Percentiles rank a stretch among this genome's conserved stretches.
These are phyloP conservation scores for Alnus rubra DNA, from an alignment of 306 rosid species.

Conservation along the genomic window DNA sequence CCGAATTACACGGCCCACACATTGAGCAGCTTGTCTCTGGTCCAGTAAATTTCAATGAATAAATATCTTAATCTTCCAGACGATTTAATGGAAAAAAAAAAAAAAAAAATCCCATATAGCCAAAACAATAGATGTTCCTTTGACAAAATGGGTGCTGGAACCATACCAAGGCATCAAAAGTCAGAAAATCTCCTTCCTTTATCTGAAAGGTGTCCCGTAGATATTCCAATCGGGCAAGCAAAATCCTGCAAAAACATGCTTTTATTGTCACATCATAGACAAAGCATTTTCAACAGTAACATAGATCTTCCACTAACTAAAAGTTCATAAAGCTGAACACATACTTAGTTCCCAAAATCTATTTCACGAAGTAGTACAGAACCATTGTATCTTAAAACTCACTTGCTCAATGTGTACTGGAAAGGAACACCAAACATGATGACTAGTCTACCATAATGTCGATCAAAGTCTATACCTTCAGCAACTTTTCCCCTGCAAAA, in stretches of 20 bases:
- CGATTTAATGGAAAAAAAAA: background rate
- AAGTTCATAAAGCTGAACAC: constrained; percentile 10
- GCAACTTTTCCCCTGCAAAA: constrained; percentile 85
- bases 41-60: constrained; percentile 21
- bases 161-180: constrained; percentile 91
- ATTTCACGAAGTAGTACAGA: background rate
- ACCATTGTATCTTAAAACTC: constrained; percentile 30
- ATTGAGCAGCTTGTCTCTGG: constrained; percentile 99
- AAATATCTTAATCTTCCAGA: constrained; percentile 12
- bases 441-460: constrained; percentile 87
- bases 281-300: constrained; percentile 4
- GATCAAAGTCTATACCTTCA: constrained; percentile 91
- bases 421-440: constrained; percentile 96
- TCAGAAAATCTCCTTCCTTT: constrained; percentile 92
- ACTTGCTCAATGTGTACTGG: constrained; percentile 94
- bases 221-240: constrained; percentile 82
- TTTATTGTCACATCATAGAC: constrained; percentile 13
- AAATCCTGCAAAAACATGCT: constrained; percentile 60
- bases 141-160: constrained; percentile 17
- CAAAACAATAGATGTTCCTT: constrained; percentile 9
- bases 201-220: constrained; percentile 87
- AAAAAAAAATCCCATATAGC: constrained; percentile 1
- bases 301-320: constrained; percentile 8
- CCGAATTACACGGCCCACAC: constrained; percentile 94
- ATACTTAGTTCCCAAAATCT: background rate